Conservation (phyloP, 2,329 filamentous ascomycete species). For the Pseudopyricularia javanii region DNA sequence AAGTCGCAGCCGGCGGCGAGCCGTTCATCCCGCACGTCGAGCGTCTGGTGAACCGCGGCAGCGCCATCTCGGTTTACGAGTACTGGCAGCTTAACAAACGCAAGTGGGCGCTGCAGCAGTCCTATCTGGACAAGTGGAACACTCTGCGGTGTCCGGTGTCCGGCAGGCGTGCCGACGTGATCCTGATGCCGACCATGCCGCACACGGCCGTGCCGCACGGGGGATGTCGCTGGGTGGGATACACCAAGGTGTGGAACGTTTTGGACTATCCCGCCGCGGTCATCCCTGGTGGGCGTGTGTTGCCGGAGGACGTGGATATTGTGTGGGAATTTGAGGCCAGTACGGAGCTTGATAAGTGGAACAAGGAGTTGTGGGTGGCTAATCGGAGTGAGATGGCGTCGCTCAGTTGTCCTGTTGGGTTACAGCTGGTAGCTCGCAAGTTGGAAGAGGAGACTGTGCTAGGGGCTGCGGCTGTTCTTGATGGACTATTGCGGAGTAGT, state of each 20-base stretch:
- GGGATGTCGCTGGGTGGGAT: conserved; percentile 35
- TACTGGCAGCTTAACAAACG: conserved; percentile 57
- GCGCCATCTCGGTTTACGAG: conserved; percentile 46
- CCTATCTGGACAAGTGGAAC: conserved; percentile 48
- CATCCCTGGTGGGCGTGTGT: conserved; percentile 38
- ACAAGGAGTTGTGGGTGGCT: conserved; percentile 31
- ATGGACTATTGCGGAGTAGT: not conserved
- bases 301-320: conserved; percentile 11
- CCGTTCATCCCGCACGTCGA: conserved; percentile 48
- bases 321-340: conserved; percentile 27
- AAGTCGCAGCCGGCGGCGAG: conserved; percentile 41
- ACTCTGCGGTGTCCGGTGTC: conserved; percentile 24
- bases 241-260: conserved; percentile 51
- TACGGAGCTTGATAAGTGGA: conserved; percentile 38
- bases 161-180: conserved; percentile 36
- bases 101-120: conserved; percentile 39
- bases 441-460: conserved; percentile 44
- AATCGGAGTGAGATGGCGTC: conserved; percentile 21
- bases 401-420: conserved; percentile 31
- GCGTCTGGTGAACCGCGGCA: conserved; percentile 36
- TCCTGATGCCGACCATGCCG: conserved; percentile 48
- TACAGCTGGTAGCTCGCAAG: conserved; percentile 38
- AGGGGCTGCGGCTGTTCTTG: conserved; percentile 11
- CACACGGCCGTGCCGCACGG: conserved; percentile 39
- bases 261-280: conserved; percentile 48